These are phyloP conservation scores for Apiotrichum porosum DNA, from an alignment of 1,284 basidiomycete species.

Conservation along the genomic window DNA sequence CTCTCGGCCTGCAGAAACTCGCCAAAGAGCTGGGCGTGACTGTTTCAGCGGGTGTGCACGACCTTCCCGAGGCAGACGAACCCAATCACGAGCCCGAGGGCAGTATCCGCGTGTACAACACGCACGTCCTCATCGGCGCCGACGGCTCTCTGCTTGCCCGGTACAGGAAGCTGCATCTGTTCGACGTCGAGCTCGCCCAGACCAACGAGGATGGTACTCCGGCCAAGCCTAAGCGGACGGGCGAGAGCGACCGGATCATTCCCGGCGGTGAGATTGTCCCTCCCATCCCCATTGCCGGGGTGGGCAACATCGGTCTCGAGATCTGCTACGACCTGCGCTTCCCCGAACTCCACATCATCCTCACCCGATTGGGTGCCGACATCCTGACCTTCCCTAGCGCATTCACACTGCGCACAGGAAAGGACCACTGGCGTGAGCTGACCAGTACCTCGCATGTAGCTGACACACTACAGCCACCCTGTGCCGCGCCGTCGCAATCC, in stretches of 20 bases:
- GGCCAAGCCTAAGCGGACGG: conserved; percentile 22
- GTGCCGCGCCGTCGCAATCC: conserved; percentile 37
- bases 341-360: conserved; percentile 50
- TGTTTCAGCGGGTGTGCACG: conserved; percentile 53
- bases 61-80: conserved; percentile 42
- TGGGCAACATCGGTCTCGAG: conserved; percentile 51
- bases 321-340: conserved; percentile 56
- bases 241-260: conserved; percentile 42
- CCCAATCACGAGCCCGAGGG: conserved; percentile 25
- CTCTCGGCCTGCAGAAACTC: conserved; percentile 40
- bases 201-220: conserved; percentile 15
- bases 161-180: conserved; percentile 54
- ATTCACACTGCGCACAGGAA: conserved; percentile 51
- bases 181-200: conserved; percentile 51
- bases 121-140: conserved; percentile 50
- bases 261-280: conserved; percentile 41
- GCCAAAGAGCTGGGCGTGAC: conserved; percentile 47
- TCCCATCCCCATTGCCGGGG: conserved; percentile 31
- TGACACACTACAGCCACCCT: conserved; percentile 4
- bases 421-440: conserved; percentile 42
- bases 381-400: conserved; percentile 53
- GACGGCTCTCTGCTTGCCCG: conserved; percentile 43
- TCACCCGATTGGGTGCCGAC: conserved; percentile 50
- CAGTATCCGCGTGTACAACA: conserved; percentile 50
- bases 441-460: not conserved